Evolutionary conservation across 2,329 filamentous ascomycete species (phyloP).

Genomic region (Lecanicillium sp.): DNA sequence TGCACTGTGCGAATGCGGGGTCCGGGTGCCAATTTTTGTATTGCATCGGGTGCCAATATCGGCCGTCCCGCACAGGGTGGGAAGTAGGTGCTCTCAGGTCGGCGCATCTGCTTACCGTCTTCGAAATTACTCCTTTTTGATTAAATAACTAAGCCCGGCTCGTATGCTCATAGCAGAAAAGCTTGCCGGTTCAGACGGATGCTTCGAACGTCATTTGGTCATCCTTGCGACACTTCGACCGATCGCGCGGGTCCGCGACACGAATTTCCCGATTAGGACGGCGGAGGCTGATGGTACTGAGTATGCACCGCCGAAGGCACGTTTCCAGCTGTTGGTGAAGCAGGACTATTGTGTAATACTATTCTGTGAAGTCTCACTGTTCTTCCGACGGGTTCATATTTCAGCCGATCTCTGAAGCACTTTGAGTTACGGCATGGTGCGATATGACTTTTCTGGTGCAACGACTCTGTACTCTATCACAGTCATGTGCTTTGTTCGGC

Average conservation of each 20-base stretch:
- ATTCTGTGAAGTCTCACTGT: background rate
- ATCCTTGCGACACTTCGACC: background rate
- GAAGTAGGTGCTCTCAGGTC: background rate
- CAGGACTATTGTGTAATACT: background rate
- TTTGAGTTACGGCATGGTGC: background rate
- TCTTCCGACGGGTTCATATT: background rate
- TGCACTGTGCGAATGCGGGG: constrained; percentile 11
- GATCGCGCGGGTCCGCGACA: constrained; percentile 1
- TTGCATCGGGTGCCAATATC: background rate
- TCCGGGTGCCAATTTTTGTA: background rate
- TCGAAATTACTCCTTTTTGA: no score
- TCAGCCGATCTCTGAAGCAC: background rate
- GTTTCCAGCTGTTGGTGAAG: background rate
- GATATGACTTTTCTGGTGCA: no score
- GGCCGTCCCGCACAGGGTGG: no score
- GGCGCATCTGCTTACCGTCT: no score
- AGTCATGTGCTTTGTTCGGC: no score
- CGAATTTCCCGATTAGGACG: constrained; percentile 9
- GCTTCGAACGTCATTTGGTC: background rate
- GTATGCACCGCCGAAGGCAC: no score
- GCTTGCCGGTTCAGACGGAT: no score
- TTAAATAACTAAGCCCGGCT: no score
- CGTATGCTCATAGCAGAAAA: no score
- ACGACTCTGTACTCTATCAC: no score
- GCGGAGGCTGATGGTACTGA: background rate